phyloP scores from a whole-genome alignment of 805 yeast species.

The Priceomyces melissophilus region DNA sequence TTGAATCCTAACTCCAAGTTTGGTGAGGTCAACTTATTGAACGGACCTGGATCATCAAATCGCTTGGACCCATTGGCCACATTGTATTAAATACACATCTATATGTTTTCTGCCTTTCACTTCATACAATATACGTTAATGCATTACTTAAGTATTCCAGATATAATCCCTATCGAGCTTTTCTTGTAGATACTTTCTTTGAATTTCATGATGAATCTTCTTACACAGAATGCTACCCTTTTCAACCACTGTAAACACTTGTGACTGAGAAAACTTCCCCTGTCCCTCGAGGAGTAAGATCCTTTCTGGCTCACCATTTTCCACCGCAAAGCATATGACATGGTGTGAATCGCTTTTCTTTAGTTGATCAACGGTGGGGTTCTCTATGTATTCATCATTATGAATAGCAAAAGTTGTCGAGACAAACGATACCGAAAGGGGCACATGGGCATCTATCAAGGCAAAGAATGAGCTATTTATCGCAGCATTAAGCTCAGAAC shows the following conservation, averaged over 20 bases:
- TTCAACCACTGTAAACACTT: constrained; percentile 53
- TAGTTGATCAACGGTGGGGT: constrained; percentile 48
- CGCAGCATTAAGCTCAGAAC: constrained; percentile 61
- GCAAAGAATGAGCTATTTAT: constrained; percentile 75
- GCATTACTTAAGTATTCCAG: constrained; percentile 42
- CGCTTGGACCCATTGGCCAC: constrained; percentile 44
- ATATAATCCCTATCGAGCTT: constrained; percentile 53
- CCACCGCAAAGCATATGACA: constrained; percentile 57
- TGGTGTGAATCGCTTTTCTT: constrained; percentile 55
- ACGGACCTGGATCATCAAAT: constrained; percentile 10
- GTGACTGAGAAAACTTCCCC: constrained; percentile 62
- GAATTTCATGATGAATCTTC: constrained; percentile 39
- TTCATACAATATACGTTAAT: not conserved
- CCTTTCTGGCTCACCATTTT: constrained; percentile 48
- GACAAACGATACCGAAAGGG: constrained; percentile 59
- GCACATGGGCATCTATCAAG: constrained; percentile 74
- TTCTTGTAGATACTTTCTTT: constrained; percentile 43
- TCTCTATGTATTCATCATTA: constrained; percentile 25
- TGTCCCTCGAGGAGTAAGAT: constrained; percentile 68
- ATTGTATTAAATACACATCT: constrained; percentile 23
- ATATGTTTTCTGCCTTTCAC: no score
- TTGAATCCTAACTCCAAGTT: constrained; percentile 52
- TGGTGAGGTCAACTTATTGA: constrained; percentile 36
- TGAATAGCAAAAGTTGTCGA: constrained; percentile 49
- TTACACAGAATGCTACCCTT: constrained; percentile 47